Evolutionary conservation across 1,284 basidiomycete species (phyloP), one percentile per base, ranked within the genome.

Genomic region (Xerocomus tenax): DNA sequence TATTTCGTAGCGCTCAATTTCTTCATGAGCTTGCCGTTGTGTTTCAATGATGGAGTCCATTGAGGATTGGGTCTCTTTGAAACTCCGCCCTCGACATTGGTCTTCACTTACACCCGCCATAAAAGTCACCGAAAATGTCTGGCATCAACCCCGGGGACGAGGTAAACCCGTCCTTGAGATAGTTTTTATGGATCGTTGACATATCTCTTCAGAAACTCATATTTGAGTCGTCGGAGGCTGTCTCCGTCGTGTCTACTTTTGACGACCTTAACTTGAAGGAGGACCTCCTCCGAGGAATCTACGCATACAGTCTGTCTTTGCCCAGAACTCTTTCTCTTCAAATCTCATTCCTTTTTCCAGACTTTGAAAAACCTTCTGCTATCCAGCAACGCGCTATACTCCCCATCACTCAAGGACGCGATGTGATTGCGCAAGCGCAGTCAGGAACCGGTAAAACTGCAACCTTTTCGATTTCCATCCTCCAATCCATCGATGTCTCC

Each of bases 391-490:
- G 95, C 59, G 95, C 95, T 26, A 98, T 98, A 68, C 73, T 94
- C 42, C 95, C 95, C 49, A 95, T 98, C 64, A 93, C 83, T 46
- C 87, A 92, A 71, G 91, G 91, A 18, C 84, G 92, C 57, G 94
- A 98, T 76, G 94, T 97, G 55, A 97, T 96, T 68, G 93, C 92
- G 12, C 95, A 98, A 74, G 96, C 96, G 16, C 96, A 98, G 72
- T 98, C 95, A 23, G 96, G 96, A 65, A 99, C 96, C 23, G 96
- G 96, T 78, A 99, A 99, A 87, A 98, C 96, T 3, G 96, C 96
- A 7, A 98, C 96, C 4, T 99, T 93, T 71, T 91, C 90, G 58
- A 94, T 95, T 63, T 87, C 91, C 58, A 89, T 91, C 64, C 82
- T 95, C 43, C 91, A 95, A 65, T 90, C 92, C 53, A 97, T 98